Evolutionary conservation across 176 grass and related monocot genomes (phyloP).

Genomic region (Miscanthus lutarioriparius): DNA sequence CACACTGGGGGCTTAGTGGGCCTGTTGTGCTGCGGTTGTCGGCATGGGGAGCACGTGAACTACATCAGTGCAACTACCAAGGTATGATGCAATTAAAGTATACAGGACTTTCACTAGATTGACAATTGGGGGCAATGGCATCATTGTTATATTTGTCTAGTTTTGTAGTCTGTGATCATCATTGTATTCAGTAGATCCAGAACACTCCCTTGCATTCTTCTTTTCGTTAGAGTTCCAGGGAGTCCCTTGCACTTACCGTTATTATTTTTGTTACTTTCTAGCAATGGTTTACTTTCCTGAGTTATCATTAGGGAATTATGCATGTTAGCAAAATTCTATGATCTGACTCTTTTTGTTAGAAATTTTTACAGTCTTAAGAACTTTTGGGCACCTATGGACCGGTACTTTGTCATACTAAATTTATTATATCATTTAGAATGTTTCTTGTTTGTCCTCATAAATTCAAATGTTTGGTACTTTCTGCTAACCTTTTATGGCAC

Average conservation of each 20-base stretch:
- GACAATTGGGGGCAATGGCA: neutral
- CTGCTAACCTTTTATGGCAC: slow-evolving; percentile 17
- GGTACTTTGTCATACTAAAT: neutral
- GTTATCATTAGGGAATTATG: neutral
- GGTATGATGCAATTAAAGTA: slow-evolving; percentile 40
- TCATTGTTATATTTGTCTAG: neutral
- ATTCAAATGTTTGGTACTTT: neutral
- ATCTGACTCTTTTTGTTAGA: neutral
- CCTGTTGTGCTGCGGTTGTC: slow-evolving; percentile 87
- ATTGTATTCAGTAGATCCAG: slow-evolving; percentile 10
- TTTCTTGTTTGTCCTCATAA: slow-evolving; percentile 8
- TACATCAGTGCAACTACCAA: slow-evolving; percentile 74
- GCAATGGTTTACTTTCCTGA: neutral
- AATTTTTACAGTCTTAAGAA: neutral
- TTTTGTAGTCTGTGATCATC: neutral
- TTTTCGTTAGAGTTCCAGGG: neutral
- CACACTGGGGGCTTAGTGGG: slow-evolving; percentile 93
- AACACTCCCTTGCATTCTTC: neutral
- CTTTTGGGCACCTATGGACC: neutral
- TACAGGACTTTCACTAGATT: neutral
- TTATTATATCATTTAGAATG: slow-evolving; percentile 8
- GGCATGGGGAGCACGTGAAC: slow-evolving; percentile 81
- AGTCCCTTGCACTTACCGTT: neutral
- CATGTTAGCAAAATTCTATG: neutral
- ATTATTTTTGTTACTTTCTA: neutral